phyloP scores from a whole-genome alignment of 495 filamentous ascomycete species.

The Penicillium samsonianum region DNA sequence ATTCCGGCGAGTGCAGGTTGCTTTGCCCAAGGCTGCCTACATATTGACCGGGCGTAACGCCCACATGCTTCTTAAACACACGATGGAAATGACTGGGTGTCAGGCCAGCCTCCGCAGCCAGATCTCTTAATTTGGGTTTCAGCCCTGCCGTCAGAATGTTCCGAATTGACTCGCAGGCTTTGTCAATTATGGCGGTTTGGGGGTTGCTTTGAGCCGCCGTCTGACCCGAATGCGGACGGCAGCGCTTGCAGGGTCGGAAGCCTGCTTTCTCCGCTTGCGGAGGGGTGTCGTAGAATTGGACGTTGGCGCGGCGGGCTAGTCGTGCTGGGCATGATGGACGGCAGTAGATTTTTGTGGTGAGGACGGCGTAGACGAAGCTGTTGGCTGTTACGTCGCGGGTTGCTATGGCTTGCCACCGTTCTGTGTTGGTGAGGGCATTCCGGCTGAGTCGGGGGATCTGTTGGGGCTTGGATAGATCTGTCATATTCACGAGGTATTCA shows the following conservation, averaged over 20 bases:
- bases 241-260: conserved; percentile 65
- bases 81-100: conserved; percentile 66
- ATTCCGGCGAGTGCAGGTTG: conserved; percentile 7
- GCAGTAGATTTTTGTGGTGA: conserved; percentile 65
- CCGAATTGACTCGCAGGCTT: conserved; percentile 43
- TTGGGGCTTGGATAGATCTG: conserved; percentile 11
- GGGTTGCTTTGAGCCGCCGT: conserved; percentile 41
- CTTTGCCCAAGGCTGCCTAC: conserved; percentile 18
- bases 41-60: conserved; percentile 63
- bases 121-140: conserved; percentile 47
- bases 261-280: conserved; percentile 56
- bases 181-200: conserved; percentile 45
- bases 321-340: conserved; percentile 61
- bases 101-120: conserved; percentile 55
- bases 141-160: conserved; percentile 28
- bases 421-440: conserved; percentile 29
- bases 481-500: background rate
- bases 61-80: conserved; percentile 59
- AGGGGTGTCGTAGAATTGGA: conserved; percentile 58
- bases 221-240: conserved; percentile 50
- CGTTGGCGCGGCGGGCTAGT: conserved; percentile 61
- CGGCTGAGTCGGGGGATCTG: conserved; percentile 32
- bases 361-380: conserved; percentile 62
- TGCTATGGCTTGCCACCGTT: conserved; percentile 59
- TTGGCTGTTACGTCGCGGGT: conserved; percentile 51